A percentile compares a stretch with the other conserved stretches of the same genome.
Evolutionary conservation across 2,329 filamentous ascomycete species (phyloP).

Genomic region (Volutella citrinella): DNA sequence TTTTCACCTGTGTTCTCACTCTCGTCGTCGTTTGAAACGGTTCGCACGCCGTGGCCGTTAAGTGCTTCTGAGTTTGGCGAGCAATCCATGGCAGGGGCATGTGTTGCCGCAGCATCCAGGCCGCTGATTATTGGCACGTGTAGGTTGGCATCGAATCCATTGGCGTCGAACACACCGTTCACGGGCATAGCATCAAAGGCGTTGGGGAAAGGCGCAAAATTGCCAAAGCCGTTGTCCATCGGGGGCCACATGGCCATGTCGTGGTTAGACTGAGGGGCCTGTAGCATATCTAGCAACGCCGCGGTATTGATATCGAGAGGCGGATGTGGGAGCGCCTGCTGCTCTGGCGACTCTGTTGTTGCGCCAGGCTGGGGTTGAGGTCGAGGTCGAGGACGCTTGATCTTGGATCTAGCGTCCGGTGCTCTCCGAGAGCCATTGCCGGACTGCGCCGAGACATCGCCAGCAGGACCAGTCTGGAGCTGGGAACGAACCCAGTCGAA

Average conservation of each 20-base stretch:
- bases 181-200: conserved; percentile 24
- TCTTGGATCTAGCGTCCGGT: conserved; percentile 24
- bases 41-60: conserved; percentile 15
- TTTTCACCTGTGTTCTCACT: conserved; percentile 24
- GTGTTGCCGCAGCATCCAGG: conserved; percentile 14
- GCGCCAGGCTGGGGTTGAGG: conserved; percentile 23
- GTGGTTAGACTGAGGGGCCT: conserved; percentile 23
- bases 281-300: conserved; percentile 26
- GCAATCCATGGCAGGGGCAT: conserved; percentile 18
- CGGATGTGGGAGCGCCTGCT: conserved; percentile 21
- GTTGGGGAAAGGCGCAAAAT: conserved; percentile 20
- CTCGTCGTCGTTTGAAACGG: conserved; percentile 20
- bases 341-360: conserved; percentile 10
- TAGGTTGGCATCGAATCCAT: conserved; percentile 21
- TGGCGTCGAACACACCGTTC: conserved; percentile 21
- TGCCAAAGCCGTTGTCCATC: conserved; percentile 23
- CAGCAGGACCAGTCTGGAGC: conserved; percentile 22
- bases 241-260: conserved; percentile 25
- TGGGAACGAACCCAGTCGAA: conserved; percentile 27
- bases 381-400: conserved; percentile 24
- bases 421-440: conserved; percentile 18
- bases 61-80: conserved; percentile 18
- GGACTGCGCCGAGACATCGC: conserved; percentile 15
- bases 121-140: conserved; percentile 20
- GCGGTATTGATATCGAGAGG: conserved; percentile 24